Evolutionary conservation across 768 basidiomycete genomes (phyloP).

Genomic region (Lactifluus subvellereus): DNA sequence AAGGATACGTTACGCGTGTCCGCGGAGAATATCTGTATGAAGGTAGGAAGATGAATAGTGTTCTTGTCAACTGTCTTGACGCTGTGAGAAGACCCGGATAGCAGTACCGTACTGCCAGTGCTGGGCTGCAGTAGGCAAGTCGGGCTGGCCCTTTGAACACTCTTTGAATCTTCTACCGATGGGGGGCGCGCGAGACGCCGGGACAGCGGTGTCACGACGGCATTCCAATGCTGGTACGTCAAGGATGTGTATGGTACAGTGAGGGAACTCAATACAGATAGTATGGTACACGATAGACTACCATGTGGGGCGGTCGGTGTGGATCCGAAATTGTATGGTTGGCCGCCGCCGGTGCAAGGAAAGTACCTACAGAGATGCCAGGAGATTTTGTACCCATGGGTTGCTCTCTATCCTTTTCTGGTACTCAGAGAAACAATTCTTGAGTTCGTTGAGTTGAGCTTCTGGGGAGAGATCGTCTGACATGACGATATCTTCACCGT

Average conservation of each 20-base stretch:
- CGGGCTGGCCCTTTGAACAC: background rate
- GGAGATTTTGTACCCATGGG: conserved; percentile 64
- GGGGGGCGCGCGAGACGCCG: background rate
- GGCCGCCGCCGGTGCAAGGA: background rate
- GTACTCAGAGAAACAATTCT: conserved; percentile 57
- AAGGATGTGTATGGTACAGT: background rate
- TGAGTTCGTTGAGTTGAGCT: conserved; percentile 43
- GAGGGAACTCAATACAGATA: background rate
- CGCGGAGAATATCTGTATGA: background rate
- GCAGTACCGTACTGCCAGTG: no score
- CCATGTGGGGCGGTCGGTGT: background rate
- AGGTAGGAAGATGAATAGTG: background rate
- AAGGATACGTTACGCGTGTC: background rate
- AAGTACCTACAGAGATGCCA: conserved; percentile 36
- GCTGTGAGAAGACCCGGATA: background rate
- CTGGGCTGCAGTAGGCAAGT: background rate
- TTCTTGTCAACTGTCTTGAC: background rate
- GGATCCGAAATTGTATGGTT: background rate
- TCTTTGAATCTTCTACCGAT: background rate
- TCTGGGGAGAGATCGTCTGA: conserved; percentile 38
- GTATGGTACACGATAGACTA: background rate
- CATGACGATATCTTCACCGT: conserved; percentile 45
- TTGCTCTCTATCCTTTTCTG: conserved; percentile 69
- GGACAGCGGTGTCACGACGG: background rate
- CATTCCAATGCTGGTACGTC: background rate